Conservation (phyloP, 768 basidiomycete species). For the Boletus speciosus region DNA sequence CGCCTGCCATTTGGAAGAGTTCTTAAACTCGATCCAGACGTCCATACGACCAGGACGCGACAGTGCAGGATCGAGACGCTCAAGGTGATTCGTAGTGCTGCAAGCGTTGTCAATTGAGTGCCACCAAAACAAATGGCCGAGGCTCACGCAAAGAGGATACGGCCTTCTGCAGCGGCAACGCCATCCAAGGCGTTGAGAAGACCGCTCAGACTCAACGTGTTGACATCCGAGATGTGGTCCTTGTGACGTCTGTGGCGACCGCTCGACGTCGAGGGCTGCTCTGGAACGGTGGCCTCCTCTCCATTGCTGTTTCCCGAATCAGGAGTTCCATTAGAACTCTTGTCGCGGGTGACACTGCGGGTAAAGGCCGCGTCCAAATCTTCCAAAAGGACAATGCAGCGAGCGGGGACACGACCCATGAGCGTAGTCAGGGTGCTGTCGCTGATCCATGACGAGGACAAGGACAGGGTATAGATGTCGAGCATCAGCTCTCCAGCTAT, state of each 20-base stretch:
- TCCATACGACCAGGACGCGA: constrained; percentile 93
- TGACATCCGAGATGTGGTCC: constrained; percentile 69
- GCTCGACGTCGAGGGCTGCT: constrained; percentile 31
- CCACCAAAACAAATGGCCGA: not conserved
- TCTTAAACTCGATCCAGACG: constrained; percentile 89
- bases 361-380: constrained; percentile 90
- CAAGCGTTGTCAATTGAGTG: not conserved
- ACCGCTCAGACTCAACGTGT: constrained; percentile 78
- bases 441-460: constrained; percentile 84
- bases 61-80: constrained; percentile 84
- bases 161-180: constrained; percentile 82
- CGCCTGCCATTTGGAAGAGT: constrained; percentile 81
- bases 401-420: constrained; percentile 83
- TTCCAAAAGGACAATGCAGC: constrained; percentile 84
- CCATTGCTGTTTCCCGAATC: constrained; percentile 33
- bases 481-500: constrained; percentile 87
- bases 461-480: constrained; percentile 87
- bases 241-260: constrained; percentile 45
- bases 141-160: constrained; percentile 84
- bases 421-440: constrained; percentile 82
- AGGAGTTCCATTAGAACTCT: constrained; percentile 45
- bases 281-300: constrained; percentile 30
- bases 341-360: constrained; percentile 66
- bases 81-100: constrained; percentile 89
- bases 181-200: constrained; percentile 83